Evolutionary conservation across 2,329 filamentous ascomycete genomes (phyloP).

Genomic region (Penicillium polonicum): DNA sequence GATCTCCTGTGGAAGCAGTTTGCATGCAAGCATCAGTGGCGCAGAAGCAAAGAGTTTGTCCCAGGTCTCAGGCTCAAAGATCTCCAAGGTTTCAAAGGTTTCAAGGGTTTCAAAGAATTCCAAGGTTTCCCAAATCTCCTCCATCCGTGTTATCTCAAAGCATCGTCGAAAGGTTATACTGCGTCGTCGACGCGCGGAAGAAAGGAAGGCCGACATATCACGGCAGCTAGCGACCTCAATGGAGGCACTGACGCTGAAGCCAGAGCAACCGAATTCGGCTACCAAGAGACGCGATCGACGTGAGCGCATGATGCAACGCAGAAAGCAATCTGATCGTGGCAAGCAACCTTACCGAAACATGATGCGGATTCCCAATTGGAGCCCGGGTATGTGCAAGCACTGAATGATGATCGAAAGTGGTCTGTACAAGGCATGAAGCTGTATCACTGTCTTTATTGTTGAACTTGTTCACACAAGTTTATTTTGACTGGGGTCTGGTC

Average conservation of each 20-base stretch:
- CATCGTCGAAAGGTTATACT: conserved; percentile 1
- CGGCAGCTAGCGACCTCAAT: background rate
- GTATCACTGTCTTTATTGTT: background rate
- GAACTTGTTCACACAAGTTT: background rate
- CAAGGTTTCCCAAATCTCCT: background rate
- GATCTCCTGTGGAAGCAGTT: background rate
- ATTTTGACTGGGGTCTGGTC: background rate
- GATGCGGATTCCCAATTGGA: conserved; percentile 21
- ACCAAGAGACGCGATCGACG: conserved; percentile 38
- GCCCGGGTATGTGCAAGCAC: conserved; percentile 5
- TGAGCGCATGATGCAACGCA: conserved; percentile 35
- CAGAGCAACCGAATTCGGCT: conserved; percentile 35
- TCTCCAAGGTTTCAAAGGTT: background rate
- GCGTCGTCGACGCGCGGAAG: conserved; percentile 11
- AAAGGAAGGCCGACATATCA: background rate
- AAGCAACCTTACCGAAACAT: conserved; percentile 22
- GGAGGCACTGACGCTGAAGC: background rate
- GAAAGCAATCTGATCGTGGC: conserved; percentile 9
- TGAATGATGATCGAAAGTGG: background rate
- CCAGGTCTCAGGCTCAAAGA: background rate
- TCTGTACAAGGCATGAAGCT: background rate
- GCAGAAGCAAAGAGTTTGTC: background rate
- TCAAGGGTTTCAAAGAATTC: background rate
- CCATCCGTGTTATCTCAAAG: background rate
- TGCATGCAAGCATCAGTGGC: background rate